A percentile compares a stretch with the other conserved stretches of the same genome.
phyloP scores from a whole-genome alignment of 148 eudicot genomes.

The Chenopodium album region DNA sequence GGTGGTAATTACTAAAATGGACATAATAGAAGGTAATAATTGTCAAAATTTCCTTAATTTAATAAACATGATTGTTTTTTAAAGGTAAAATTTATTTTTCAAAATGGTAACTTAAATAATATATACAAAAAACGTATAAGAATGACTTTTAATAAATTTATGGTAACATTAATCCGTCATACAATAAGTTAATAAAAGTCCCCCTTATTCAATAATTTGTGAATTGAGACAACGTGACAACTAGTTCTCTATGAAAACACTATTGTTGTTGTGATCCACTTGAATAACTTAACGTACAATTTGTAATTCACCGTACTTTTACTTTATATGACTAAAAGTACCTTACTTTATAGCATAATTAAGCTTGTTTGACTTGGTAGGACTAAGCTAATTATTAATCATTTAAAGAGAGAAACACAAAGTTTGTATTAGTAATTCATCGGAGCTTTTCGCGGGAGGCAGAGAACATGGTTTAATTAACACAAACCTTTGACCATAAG shows the following conservation, averaged over 20 bases:
- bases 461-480: neutral
- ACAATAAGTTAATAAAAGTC: no score
- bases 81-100: no score
- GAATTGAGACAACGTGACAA: neutral
- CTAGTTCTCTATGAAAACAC: no score
- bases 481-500: neutral
- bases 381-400: neutral
- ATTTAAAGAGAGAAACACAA: neutral
- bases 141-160: no score
- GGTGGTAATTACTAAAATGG: no score
- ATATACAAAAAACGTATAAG: no score
- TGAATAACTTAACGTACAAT: neutral
- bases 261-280: neutral
- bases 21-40: no score
- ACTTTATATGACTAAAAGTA: neutral
- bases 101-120: no score
- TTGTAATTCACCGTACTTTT: neutral
- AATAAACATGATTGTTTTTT: no score
- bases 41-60: no score
- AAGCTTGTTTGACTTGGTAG: neutral
- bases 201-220: no score
- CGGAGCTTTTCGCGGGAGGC: neutral
- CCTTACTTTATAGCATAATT: neutral
- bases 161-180: no score
- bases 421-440: neutral